These are phyloP conservation scores for Solanum peruvianum DNA, from an alignment of 257 asterid species.

Conservation along the genomic window DNA sequence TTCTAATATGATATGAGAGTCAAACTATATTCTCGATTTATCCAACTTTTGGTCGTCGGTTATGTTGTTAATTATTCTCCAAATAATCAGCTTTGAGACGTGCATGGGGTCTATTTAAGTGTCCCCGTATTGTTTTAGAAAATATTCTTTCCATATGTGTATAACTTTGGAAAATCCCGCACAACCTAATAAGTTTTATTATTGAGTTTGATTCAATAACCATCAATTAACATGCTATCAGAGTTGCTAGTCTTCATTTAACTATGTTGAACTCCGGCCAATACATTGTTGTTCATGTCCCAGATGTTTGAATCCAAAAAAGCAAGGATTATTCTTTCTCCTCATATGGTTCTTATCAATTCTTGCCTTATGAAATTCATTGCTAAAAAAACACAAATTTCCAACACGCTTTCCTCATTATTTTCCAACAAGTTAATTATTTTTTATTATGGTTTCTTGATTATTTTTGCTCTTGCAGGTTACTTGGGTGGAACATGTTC, in stretches of 20 bases:
- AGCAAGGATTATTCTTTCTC: background rate
- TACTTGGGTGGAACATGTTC: conserved; percentile 73
- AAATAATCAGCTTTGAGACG: background rate
- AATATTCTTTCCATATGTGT: background rate
- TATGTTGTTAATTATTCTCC: background rate
- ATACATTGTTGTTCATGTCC: background rate
- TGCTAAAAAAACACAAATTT: background rate
- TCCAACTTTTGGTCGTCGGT: background rate
- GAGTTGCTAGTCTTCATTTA: background rate
- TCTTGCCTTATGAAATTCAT: background rate
- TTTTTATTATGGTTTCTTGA: background rate
- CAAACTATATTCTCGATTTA: background rate
- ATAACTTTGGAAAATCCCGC: background rate
- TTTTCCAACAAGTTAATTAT: background rate
- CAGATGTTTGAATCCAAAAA: background rate
- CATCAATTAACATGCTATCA: background rate
- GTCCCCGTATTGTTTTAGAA: background rate
- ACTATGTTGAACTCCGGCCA: background rate
- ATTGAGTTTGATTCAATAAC: background rate
- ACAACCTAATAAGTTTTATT: background rate
- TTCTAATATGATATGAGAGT: background rate
- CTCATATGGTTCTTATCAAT: background rate
- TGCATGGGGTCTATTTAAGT: background rate
- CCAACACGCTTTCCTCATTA: no score
- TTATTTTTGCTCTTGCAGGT: conserved; percentile 18